Conservation (phyloP, 1,284 basidiomycete genomes). For the Ustilago bromivora region DNA sequence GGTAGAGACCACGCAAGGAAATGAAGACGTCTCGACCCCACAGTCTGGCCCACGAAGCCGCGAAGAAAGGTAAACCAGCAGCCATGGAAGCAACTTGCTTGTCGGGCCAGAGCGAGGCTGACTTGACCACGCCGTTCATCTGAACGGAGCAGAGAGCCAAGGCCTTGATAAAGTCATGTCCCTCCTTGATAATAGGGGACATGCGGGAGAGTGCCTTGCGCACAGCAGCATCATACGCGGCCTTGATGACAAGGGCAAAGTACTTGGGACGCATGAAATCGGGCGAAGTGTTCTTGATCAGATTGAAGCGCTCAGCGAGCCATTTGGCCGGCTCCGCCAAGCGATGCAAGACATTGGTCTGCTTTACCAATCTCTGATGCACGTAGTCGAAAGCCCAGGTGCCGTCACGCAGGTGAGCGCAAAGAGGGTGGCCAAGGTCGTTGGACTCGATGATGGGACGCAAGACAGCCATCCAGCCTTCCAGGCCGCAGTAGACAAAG, state of each 20-base stretch:
- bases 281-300: conserved; percentile 55
- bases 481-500: conserved; percentile 63
- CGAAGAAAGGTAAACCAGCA: conserved; percentile 65
- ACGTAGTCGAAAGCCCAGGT: conserved; percentile 65
- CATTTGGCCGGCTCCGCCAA: conserved; percentile 54
- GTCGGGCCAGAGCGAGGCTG: conserved; percentile 62
- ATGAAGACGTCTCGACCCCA: conserved; percentile 68
- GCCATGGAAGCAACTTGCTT: conserved; percentile 64
- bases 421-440: conserved; percentile 64
- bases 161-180: conserved; percentile 61
- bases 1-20: conserved; percentile 63
- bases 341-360: conserved; percentile 48
- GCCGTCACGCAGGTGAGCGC: conserved; percentile 61
- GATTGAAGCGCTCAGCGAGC: conserved; percentile 60
- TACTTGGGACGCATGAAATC: conserved; percentile 67
- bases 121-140: conserved; percentile 65
- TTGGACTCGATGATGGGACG: conserved; percentile 54
- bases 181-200: conserved; percentile 56
- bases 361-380: conserved; percentile 76
- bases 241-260: conserved; percentile 62
- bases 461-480: conserved; percentile 62
- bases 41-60: conserved; percentile 62
- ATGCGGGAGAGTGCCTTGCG: conserved; percentile 55
- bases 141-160: conserved; percentile 63
- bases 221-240: conserved; percentile 57